Evolutionary conservation across 1,139 yeast species (phyloP).

Genomic region (Debaryomycetaceae sp.): DNA sequence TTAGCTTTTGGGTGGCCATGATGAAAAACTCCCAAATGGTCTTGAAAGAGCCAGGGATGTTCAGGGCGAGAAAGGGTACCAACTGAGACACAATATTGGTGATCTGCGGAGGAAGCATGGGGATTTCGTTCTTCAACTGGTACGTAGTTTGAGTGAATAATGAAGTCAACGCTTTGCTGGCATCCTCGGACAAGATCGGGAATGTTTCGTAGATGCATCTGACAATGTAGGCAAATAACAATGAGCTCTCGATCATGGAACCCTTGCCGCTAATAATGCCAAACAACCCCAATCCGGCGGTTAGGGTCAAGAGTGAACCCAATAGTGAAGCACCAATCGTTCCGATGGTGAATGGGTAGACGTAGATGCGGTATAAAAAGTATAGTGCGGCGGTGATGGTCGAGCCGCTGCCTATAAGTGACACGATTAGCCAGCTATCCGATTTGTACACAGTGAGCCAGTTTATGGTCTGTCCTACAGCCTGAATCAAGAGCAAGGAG

Average conservation of each 20-base stretch:
- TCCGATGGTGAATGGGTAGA: slow-evolving; percentile 67
- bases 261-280: slow-evolving; percentile 85
- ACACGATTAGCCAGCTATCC: slow-evolving; percentile 76
- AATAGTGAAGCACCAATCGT: slow-evolving; percentile 74
- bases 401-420: slow-evolving; percentile 69
- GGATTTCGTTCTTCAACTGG: slow-evolving; percentile 36
- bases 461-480: slow-evolving; percentile 76
- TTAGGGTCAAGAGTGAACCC: slow-evolving; percentile 78
- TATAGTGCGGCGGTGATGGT: slow-evolving; percentile 72
- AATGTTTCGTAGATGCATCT: slow-evolving; percentile 88
- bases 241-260: slow-evolving; percentile 81
- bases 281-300: slow-evolving; percentile 69
- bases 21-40: slow-evolving; percentile 68
- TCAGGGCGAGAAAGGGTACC: slow-evolving; percentile 46
- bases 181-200: slow-evolving; percentile 67
- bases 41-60: slow-evolving; percentile 54
- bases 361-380: slow-evolving; percentile 79
- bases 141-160: slow-evolving; percentile 36
- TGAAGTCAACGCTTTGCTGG: slow-evolving; percentile 34
- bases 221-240: slow-evolving; percentile 84
- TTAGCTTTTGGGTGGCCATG: slow-evolving; percentile 68
- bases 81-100: slow-evolving; percentile 36
- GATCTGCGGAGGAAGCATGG: slow-evolving; percentile 37
- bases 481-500: slow-evolving; percentile 82
- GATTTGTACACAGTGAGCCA: slow-evolving; percentile 68